A percentile compares a stretch with the other conserved stretches of the same genome.
These are phyloP conservation scores for Flaveria linearis DNA, from an alignment of 129 eudicot species.

Conservation along the genomic window DNA sequence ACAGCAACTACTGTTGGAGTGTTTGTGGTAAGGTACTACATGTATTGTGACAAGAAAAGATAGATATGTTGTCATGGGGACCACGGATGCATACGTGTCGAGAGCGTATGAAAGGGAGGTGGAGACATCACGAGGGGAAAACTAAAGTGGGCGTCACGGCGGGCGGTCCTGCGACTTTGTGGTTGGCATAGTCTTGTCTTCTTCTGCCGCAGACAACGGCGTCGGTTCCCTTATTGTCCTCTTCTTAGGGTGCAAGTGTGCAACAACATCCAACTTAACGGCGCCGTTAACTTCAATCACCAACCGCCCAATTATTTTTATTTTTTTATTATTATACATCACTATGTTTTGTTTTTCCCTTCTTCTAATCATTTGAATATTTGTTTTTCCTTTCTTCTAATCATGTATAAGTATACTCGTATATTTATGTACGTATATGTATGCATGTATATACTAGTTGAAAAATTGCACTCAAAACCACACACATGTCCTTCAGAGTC, in stretches of 20 bases:
- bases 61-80: slow-evolving; percentile 30
- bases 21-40: neutral
- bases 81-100: slow-evolving; percentile 34
- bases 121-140: slow-evolving; percentile 24
- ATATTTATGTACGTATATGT: no score
- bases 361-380: no score
- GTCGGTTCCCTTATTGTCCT: slow-evolving; percentile 31
- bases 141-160: slow-evolving; percentile 36
- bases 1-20: neutral
- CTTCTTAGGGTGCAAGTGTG: slow-evolving; percentile 33
- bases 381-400: no score
- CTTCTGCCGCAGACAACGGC: slow-evolving; percentile 33
- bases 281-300: slow-evolving; percentile 16
- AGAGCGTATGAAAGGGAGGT: neutral
- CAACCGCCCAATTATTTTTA: neutral
- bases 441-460: no score
- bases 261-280: slow-evolving; percentile 18
- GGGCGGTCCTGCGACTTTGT: slow-evolving; percentile 37
- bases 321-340: no score
- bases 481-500: no score
- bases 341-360: no score
- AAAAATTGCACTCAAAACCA: no score
- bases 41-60: slow-evolving; percentile 36
- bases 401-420: no score
- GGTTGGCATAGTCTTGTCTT: slow-evolving; percentile 23